A percentile compares a stretch with the other conserved stretches of the same genome.
Conservation (phyloP, 495 filamentous ascomycete species). For the Pseudomonodictys pantanalensis region DNA sequence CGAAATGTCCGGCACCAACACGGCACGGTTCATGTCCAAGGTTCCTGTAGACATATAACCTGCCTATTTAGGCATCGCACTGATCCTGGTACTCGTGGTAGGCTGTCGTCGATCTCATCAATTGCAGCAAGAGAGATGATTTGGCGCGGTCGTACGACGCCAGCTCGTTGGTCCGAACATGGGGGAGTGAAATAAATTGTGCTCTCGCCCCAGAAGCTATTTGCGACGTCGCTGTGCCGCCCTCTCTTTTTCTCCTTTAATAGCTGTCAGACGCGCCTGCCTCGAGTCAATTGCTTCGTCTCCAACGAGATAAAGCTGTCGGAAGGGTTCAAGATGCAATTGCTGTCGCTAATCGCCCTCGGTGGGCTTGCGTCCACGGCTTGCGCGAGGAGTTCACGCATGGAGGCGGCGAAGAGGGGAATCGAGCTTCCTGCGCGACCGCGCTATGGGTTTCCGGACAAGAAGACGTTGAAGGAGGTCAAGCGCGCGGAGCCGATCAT, state of each 20-base stretch:
- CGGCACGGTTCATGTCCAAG: not conserved
- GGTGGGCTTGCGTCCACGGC: conserved; percentile 24
- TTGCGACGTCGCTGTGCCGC: not conserved
- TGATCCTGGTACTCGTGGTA: not conserved
- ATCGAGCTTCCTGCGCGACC: conserved; percentile 11
- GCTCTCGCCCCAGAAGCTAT: not conserved
- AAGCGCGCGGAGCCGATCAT: conserved; percentile 33
- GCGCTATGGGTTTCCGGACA: conserved; percentile 8
- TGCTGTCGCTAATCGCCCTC: conserved; percentile 30
- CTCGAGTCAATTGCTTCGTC: no score
- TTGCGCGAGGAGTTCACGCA: conserved; percentile 27
- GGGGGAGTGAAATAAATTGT: not conserved
- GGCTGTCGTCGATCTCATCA: not conserved
- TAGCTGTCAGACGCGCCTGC: not conserved
- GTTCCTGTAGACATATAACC: not conserved
- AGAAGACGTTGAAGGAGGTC: no score
- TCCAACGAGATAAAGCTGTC: no score
- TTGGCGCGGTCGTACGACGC: no score
- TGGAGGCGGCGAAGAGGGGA: conserved; percentile 25
- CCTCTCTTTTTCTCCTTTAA: not conserved
- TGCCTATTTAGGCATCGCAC: conserved; percentile 16
- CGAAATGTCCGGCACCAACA: no score
- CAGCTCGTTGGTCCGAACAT: no score
- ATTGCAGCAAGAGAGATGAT: not conserved
- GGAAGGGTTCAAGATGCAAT: conserved; percentile 27